Percentiles rank a stretch among this genome's conserved stretches.
Evolutionary conservation across 2,329 filamentous ascomycete genomes (phyloP).

Genomic region (Bipolaris cookei): DNA sequence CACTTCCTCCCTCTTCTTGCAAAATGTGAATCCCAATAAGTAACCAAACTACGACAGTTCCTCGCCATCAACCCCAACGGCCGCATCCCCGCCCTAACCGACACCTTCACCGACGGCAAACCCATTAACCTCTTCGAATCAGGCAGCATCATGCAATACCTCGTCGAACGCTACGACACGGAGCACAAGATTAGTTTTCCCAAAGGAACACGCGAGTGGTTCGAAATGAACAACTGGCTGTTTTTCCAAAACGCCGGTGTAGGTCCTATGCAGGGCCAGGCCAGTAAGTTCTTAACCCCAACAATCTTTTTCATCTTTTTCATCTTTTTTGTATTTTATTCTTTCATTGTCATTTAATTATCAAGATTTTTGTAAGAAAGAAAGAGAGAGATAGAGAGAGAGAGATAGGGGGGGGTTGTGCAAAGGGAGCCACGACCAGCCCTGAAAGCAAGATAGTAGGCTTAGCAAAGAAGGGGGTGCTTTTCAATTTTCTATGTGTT

Average conservation of each 20-base stretch:
- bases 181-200: conserved; percentile 85
- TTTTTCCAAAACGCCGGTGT: conserved; percentile 76
- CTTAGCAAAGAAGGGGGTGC: too few species aligned
- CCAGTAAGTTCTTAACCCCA: conserved; percentile 47
- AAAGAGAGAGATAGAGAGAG: too few species aligned
- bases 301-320: neutral
- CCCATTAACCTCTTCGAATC: conserved; percentile 81
- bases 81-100: conserved; percentile 85
- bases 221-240: conserved; percentile 78
- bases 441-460: too few species aligned
- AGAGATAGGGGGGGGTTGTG: too few species aligned
- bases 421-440: too few species aligned
- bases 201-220: conserved; percentile 72
- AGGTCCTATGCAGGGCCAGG: conserved; percentile 82
- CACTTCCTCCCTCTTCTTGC: too few species aligned
- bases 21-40: neutral
- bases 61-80: conserved; percentile 92
- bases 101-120: conserved; percentile 73
- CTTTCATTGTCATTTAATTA: neutral
- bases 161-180: conserved; percentile 79
- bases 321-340: neutral
- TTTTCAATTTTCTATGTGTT: neutral
- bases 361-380: neutral
- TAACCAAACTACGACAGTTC: conserved; percentile 62
- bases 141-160: conserved; percentile 82